Evolutionary conservation across 1,284 basidiomycete species (phyloP).

Genomic region (Trichosporon sp.): DNA sequence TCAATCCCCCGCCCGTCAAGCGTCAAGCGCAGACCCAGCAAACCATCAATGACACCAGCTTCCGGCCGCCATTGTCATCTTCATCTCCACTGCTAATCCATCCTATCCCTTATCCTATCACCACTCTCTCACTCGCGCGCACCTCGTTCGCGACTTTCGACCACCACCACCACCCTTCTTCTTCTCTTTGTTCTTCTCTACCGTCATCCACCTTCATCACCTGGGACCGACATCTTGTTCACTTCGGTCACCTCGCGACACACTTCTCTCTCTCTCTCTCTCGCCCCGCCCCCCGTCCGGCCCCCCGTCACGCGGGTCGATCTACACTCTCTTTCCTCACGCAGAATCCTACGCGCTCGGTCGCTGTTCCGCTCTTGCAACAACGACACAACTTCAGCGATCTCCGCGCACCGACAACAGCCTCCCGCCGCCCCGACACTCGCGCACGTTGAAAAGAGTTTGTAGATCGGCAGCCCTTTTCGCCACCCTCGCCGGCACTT

Average conservation of each 20-base stretch:
- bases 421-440: neutral
- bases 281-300: constrained; percentile 8
- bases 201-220: neutral
- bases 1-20: neutral
- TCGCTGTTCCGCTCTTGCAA: neutral
- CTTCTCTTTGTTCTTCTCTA: neutral
- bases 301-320: constrained; percentile 12
- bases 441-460: neutral
- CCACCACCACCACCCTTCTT: neutral
- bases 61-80: neutral
- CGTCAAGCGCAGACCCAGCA: neutral
- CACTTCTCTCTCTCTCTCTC: neutral
- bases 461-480: neutral
- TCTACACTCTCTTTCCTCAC: neutral
- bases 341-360: neutral
- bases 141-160: too few relatives aligned
- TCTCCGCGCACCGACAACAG: neutral
- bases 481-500: neutral
- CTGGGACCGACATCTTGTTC: neutral
- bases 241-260: constrained; percentile 1
- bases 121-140: too few relatives aligned
- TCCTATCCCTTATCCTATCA: too few relatives aligned
- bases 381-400: neutral
- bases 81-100: neutral
- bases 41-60: neutral